phyloP scores from a whole-genome alignment of 495 filamentous ascomycete species.

The Annulohypoxylon maeteangense region DNA sequence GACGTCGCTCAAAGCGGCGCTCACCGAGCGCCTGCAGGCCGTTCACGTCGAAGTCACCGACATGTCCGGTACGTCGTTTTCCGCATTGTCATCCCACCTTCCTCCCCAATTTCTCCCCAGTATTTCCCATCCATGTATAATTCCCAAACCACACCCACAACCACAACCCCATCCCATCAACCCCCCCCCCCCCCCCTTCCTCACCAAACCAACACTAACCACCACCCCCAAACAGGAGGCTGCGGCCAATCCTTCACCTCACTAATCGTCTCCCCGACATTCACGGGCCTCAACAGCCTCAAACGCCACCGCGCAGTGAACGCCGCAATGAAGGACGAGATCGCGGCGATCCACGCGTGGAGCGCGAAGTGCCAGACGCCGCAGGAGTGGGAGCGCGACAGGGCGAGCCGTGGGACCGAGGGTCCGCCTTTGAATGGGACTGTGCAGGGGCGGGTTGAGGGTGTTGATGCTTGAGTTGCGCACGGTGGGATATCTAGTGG shows the following conservation, averaged over 20 bases:
- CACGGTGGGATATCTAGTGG: not conserved
- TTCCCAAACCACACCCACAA: not conserved
- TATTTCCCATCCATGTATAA: no score
- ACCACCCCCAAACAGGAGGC: no score
- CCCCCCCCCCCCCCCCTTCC: no score
- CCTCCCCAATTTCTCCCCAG: not conserved
- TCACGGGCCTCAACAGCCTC: conserved; percentile 86
- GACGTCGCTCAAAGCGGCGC: conserved; percentile 70
- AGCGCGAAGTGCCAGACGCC: conserved; percentile 96
- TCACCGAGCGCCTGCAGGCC: conserved; percentile 79
- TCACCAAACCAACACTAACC: no score
- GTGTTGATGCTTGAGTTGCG: conserved; percentile 49
- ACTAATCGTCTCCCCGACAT: conserved; percentile 87
- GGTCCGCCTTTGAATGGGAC: conserved; percentile 57
- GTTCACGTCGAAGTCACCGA: conserved; percentile 91
- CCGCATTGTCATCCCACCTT: not conserved
- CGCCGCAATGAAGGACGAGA: conserved; percentile 86
- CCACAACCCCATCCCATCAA: no score
- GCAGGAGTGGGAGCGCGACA: conserved; percentile 86
- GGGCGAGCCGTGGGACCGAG: conserved; percentile 49
- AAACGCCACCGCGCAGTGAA: conserved; percentile 92
- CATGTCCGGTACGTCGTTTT: conserved; percentile 76
- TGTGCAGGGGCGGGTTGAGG: conserved; percentile 53
- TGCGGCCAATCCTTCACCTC: conserved; percentile 96
- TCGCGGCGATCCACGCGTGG: conserved; percentile 97